These are phyloP conservation scores for Suhomyces prunicola DNA, from an alignment of 805 yeast species.

Conservation along the genomic window DNA sequence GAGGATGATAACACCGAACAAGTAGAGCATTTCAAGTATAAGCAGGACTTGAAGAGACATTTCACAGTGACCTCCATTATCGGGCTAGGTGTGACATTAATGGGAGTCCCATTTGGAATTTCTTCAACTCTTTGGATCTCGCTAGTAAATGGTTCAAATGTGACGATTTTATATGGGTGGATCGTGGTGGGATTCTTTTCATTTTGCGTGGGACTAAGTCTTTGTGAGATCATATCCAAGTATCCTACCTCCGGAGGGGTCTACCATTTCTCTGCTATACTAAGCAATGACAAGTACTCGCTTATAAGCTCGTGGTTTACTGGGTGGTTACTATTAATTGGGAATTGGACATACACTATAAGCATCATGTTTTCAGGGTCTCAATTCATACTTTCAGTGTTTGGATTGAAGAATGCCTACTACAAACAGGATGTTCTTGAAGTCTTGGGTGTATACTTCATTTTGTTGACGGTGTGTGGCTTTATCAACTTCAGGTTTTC, in stretches of 20 bases:
- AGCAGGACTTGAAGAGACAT: conserved; percentile 66
- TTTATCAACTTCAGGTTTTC: conserved; percentile 62
- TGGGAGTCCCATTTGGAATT: conserved; percentile 81
- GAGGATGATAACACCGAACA: conserved; percentile 51
- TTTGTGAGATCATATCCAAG: conserved; percentile 75
- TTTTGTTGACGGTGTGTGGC: conserved; percentile 57
- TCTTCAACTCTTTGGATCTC: conserved; percentile 72
- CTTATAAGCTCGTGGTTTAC: conserved; percentile 68
- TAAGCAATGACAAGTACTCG: conserved; percentile 58
- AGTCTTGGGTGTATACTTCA: conserved; percentile 55
- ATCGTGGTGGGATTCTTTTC: conserved; percentile 61
- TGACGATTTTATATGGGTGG: conserved; percentile 76
- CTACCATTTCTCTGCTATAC: conserved; percentile 72
- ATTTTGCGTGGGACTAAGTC: conserved; percentile 61
- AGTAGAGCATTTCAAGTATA: conserved; percentile 70
- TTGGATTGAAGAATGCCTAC: conserved; percentile 58
- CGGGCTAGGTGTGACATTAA: conserved; percentile 74
- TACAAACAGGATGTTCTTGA: conserved; percentile 55
- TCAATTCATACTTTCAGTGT: conserved; percentile 64
- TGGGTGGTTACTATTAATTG: conserved; percentile 71
- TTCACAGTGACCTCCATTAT: conserved; percentile 67
- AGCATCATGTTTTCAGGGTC: conserved; percentile 75
- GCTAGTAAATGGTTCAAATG: conserved; percentile 72
- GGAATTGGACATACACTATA: conserved; percentile 75
- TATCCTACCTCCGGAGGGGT: conserved; percentile 76